Percentiles rank a stretch among this genome's conserved stretches.
These are phyloP conservation scores for Serendipita sp. DNA, from an alignment of 768 basidiomycete genomes.

Conservation along the genomic window DNA sequence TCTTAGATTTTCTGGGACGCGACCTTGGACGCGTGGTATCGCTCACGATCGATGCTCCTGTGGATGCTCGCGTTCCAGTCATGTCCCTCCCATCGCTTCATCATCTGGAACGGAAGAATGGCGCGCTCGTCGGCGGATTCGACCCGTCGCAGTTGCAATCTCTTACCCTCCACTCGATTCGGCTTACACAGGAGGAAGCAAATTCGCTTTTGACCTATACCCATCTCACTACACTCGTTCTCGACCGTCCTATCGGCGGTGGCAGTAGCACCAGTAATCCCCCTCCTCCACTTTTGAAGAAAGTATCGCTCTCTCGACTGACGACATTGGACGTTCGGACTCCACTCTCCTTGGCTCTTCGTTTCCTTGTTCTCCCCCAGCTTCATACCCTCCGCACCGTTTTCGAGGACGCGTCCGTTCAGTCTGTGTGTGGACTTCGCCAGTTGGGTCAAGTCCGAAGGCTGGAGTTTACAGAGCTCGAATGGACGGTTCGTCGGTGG, in stretches of 20 bases:
- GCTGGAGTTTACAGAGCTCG: neutral
- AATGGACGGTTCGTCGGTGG: neutral
- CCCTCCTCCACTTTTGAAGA: neutral
- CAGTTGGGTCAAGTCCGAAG: neutral
- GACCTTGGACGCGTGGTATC: neutral
- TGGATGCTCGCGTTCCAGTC: neutral
- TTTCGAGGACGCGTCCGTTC: neutral
- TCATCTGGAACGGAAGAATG: neutral
- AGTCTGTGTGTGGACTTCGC: neutral
- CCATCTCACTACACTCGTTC: neutral
- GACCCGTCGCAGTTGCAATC: neutral
- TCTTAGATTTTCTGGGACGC: neutral
- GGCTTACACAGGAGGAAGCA: neutral
- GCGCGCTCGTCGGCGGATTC: neutral
- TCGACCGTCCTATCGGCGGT: neutral
- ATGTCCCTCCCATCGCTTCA: neutral
- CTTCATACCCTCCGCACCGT: neutral
- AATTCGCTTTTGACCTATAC: neutral
- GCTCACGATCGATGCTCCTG: neutral
- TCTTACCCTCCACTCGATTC: neutral
- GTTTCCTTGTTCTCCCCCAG: conserved; percentile 4
- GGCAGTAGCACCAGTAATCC: too few relatives aligned
- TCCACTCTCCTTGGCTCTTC: neutral
- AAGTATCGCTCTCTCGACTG: neutral
- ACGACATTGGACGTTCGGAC: neutral